Conservation (phyloP, 1,284 basidiomycete genomes). For the Pseudozyma pruni region DNA sequence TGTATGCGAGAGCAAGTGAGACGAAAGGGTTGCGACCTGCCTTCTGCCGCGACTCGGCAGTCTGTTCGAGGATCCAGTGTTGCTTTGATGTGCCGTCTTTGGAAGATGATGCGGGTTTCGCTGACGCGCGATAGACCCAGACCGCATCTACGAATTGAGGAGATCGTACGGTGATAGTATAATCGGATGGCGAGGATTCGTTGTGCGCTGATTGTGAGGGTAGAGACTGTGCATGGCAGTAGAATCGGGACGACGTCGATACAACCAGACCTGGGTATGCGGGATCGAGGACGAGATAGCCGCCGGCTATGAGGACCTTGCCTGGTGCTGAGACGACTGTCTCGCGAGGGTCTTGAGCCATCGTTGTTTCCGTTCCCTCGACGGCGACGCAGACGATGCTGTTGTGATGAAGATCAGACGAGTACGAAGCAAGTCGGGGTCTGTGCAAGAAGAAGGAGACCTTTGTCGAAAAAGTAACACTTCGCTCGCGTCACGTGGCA, state of each 20-base stretch:
- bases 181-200: background rate
- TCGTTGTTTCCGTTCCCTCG: background rate
- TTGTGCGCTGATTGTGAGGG: background rate
- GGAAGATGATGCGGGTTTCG: constrained; percentile 2
- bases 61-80: constrained; percentile 47
- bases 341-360: constrained; percentile 14
- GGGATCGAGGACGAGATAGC: constrained; percentile 67
- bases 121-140: constrained; percentile 78
- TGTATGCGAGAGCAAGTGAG: constrained; percentile 82
- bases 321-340: constrained; percentile 85
- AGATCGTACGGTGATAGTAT: constrained; percentile 78
- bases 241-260: constrained; percentile 92
- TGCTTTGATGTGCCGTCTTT: constrained; percentile 4
- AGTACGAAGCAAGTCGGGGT: background rate
- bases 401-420: background rate
- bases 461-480: constrained; percentile 34
- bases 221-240: constrained; percentile 72
- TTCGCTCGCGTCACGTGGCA: constrained; percentile 19
- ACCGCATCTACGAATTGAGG: constrained; percentile 86
- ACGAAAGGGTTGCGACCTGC: constrained; percentile 86
- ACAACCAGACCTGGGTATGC: constrained; percentile 65
- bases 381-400: background rate
- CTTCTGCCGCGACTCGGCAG: constrained; percentile 23
- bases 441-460: constrained; percentile 11
- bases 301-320: constrained; percentile 81